Evolutionary conservation across 495 filamentous ascomycete species (phyloP), one percentile per base, ranked within the genome.

Genomic region (Xylaria castorea): DNA sequence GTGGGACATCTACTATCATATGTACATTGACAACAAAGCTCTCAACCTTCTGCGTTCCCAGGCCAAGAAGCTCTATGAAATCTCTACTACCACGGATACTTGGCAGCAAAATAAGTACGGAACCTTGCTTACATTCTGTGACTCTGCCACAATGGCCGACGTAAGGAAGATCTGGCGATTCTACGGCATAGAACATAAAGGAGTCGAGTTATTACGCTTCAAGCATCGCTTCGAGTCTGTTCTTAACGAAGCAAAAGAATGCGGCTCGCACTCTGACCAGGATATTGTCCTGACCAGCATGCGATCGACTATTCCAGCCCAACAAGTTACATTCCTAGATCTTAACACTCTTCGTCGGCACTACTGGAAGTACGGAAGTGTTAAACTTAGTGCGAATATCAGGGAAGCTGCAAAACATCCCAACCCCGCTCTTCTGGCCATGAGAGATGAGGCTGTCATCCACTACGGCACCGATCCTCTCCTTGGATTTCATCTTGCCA

Each of bases 361-460:
- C 69, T 36, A 71, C 71, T 65, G 30, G 27, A 70, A 69, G 69
- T 30, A 73, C 32, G 12, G 70, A 63, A 30, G 62, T 80, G 20
- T 50, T 71, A 5, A 68, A 74, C n/a, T n/a, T n/a, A n/a, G n/a
- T 18, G 63, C 63, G 44, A 48, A 72, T 0, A 51, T 71, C 38
- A 68, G 75, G 20, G 34, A 62, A 9, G 34, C 22, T 38, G 27
- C 73, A 18, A 79, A 27, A 60, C 51, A 76, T 40, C 77, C 81
- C 0, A 86, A 86, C 46, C 84, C 84, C 5, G 72, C 80, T 14
- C 78, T 85, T 62, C 46, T 66, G 25, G 38, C 66, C 12, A 36
- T 65, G 22, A 69, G 30, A 48, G 67, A 30, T 70, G 74, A 71
- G 0, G 70, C 61, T 5, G 68, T 65, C 0, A 25, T 80, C 60